Evolutionary conservation across 768 basidiomycete genomes (phyloP).

Genomic region (Calocybe cyanea): DNA sequence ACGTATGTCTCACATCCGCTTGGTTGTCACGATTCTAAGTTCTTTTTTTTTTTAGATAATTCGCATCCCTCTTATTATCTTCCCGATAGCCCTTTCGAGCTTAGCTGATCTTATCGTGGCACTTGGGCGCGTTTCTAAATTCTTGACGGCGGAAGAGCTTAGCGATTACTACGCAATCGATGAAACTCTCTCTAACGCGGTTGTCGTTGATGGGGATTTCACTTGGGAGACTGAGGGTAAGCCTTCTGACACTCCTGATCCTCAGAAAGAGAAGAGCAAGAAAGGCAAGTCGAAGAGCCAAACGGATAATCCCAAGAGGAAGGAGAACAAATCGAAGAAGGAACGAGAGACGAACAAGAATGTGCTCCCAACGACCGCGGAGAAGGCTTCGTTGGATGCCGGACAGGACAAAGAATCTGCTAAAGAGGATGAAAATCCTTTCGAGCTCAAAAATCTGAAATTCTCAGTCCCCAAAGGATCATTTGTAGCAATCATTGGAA

Average conservation of each 20-base stretch:
- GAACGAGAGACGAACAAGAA: constrained; percentile 16
- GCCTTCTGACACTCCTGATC: constrained; percentile 5
- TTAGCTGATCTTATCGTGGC: constrained; percentile 50
- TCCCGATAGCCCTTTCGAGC: constrained; percentile 50
- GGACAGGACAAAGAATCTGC: constrained; percentile 14
- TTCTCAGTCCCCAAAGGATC: constrained; percentile 49
- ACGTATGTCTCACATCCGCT: constrained; percentile 29
- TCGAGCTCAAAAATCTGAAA: constrained; percentile 44
- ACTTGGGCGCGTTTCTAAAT: constrained; percentile 41
- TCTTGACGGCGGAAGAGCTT: constrained; percentile 54
- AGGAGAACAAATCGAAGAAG: constrained; percentile 14
- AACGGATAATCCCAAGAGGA: constrained; percentile 12
- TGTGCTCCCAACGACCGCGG: constrained; percentile 19
- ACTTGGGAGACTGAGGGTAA: constrained; percentile 42
- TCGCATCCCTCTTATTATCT: constrained; percentile 51
- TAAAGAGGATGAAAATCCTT: constrained; percentile 41
- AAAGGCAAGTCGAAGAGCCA: constrained; percentile 12
- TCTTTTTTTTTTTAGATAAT: constrained; percentile 46
- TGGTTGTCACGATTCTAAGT: too few relatives aligned
- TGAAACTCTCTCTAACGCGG: constrained; percentile 28
- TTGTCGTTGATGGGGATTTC: constrained; percentile 49
- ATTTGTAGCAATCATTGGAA: constrained; percentile 71
- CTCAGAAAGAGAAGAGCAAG: constrained; percentile 13
- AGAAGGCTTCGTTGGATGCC: constrained; percentile 10
- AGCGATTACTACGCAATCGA: constrained; percentile 43